Evolutionary conservation across 208 protist genomes (phyloP).

Genomic region (Acanthamoeba lenticulata): DNA sequence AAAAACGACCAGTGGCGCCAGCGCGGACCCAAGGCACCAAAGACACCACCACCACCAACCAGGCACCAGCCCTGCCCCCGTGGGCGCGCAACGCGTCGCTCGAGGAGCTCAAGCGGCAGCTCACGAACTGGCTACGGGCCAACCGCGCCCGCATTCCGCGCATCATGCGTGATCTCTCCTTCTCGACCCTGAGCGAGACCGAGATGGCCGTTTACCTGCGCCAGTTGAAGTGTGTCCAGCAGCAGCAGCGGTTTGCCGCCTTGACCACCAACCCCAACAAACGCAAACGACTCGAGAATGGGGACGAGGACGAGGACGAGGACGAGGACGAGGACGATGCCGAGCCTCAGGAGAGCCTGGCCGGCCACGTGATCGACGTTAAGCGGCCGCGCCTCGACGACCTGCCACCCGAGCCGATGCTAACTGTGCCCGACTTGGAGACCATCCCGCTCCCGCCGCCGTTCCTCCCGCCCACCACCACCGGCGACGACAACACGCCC

Average conservation of each 20-base stretch:
- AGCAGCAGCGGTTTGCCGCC: not conserved
- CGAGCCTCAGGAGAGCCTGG: not conserved
- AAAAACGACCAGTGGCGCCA: no score
- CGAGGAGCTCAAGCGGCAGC: not conserved
- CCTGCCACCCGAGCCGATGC: not conserved
- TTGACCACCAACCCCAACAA: no score
- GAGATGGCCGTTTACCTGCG: slow-evolving; percentile 34
- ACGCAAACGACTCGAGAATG: not conserved
- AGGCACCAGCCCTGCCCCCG: not conserved
- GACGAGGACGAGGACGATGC: not conserved
- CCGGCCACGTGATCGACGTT: not conserved
- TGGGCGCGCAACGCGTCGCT: not conserved
- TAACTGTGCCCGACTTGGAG: not conserved
- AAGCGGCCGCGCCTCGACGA: slow-evolving; percentile 1
- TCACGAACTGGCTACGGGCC: not conserved
- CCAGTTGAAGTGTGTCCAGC: not conserved
- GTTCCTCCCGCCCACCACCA: not conserved
- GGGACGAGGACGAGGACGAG: not conserved
- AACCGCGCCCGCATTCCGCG: slow-evolving; percentile 19
- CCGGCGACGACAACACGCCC: not conserved
- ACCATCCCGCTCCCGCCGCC: not conserved
- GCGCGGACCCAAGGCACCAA: no score
- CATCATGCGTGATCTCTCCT: slow-evolving; percentile 30
- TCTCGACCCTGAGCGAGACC: slow-evolving; percentile 9
- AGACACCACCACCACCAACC: no score